These are phyloP conservation scores for Acorus calamus DNA, from an alignment of 106 monocot species.

Conservation along the genomic window DNA sequence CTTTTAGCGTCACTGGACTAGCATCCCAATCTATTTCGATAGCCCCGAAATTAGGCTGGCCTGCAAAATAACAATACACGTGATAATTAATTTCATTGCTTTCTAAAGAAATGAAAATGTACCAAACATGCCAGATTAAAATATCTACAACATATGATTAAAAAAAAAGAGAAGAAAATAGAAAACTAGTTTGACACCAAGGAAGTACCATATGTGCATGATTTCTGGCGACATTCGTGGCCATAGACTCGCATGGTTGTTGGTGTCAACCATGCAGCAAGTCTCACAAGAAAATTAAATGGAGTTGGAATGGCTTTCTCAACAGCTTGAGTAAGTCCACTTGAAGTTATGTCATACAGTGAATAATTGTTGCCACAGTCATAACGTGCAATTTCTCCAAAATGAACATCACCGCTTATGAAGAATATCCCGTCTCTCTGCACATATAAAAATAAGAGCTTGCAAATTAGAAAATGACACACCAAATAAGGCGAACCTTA, in stretches of 20 bases:
- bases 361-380: slow-evolving; percentile 66
- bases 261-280: slow-evolving; percentile 48
- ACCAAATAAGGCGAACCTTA: too few relatives aligned
- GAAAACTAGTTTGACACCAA: background rate
- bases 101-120: background rate
- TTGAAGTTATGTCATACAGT: slow-evolving; percentile 81
- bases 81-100: too few relatives aligned
- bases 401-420: slow-evolving; percentile 86
- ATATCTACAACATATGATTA: background rate
- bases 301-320: slow-evolving; percentile 32
- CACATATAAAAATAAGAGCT: slow-evolving; percentile 2
- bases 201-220: slow-evolving; percentile 69
- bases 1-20: slow-evolving; percentile 43
- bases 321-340: slow-evolving; percentile 83
- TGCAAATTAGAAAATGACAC: background rate
- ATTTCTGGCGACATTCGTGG: slow-evolving; percentile 37
- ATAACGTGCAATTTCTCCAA: slow-evolving; percentile 68
- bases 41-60: slow-evolving; percentile 79
- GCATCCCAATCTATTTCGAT: slow-evolving; percentile 73
- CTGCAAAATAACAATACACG: slow-evolving; percentile 18
- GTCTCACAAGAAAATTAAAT: slow-evolving; percentile 35
- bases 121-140: background rate
- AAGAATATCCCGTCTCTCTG: slow-evolving; percentile 79
- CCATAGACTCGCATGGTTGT: slow-evolving; percentile 57
- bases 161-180: background rate